Conservation (phyloP, 2,329 filamentous ascomycete genomes). For the Sclerotinia minor region DNA sequence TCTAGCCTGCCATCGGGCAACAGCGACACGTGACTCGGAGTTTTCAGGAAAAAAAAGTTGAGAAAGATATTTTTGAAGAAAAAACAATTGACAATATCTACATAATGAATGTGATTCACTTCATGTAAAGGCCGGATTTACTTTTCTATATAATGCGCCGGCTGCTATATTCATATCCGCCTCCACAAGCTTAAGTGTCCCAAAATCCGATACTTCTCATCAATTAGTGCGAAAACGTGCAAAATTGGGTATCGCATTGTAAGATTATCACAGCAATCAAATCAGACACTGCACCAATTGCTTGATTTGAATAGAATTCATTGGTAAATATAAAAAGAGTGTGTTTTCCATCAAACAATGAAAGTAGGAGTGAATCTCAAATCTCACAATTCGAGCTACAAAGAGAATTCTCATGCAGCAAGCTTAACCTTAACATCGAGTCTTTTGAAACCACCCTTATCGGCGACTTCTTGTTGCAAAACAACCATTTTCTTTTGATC, state of each 20-base stretch:
- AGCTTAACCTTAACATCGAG: conserved; percentile 41
- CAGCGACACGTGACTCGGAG: not conserved
- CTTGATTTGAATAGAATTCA: not conserved
- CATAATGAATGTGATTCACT: not conserved
- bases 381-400: not conserved
- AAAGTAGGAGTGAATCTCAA: not conserved
- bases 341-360: not conserved
- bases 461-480: conserved; percentile 66
- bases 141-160: no score
- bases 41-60: no score
- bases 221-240: not conserved
- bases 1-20: no score
- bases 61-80: no score
- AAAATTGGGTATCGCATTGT: not conserved
- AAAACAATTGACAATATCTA: not conserved
- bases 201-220: not conserved
- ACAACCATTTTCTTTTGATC: conserved; percentile 74
- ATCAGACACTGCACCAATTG: not conserved
- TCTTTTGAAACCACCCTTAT: conserved; percentile 63
- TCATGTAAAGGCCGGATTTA: no score
- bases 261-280: not conserved
- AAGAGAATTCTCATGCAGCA: conserved; percentile 21
- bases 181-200: not conserved
- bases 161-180: not conserved
- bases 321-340: not conserved